These are phyloP conservation scores for Incumbomyces delicatus DNA, from an alignment of 2,329 filamentous ascomycete species.

Conservation along the genomic window DNA sequence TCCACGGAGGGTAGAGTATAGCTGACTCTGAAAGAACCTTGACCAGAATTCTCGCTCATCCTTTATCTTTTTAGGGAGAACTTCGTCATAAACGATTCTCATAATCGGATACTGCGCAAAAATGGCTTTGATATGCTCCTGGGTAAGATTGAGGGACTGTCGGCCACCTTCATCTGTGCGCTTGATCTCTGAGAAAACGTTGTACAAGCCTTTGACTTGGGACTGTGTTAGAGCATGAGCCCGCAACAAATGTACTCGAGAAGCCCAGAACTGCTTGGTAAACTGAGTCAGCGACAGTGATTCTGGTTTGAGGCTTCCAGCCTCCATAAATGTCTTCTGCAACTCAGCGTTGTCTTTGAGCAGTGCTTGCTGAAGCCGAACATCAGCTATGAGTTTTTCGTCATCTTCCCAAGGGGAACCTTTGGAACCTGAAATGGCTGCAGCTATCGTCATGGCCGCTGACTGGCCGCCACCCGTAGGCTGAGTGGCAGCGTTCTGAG, in stretches of 20 bases:
- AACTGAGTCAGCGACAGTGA: constrained; percentile 72
- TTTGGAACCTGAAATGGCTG: constrained; percentile 47
- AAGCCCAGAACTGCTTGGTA: constrained; percentile 89
- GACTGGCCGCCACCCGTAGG: constrained; percentile 38
- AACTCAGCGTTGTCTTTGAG: constrained; percentile 69
- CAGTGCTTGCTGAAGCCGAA: constrained; percentile 76
- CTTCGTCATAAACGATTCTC: constrained; percentile 83
- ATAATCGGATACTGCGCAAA: constrained; percentile 89
- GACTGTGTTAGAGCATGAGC: constrained; percentile 81
- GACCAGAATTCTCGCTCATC: constrained; percentile 81
- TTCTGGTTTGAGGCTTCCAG: constrained; percentile 71
- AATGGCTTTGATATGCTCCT: constrained; percentile 87
- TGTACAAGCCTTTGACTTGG: constrained; percentile 83
- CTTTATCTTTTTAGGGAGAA: constrained; percentile 60
- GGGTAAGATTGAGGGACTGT: constrained; percentile 71
- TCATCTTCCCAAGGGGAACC: constrained; percentile 70
- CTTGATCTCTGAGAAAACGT: constrained; percentile 84
- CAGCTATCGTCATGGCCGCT: constrained; percentile 68
- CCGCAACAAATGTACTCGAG: constrained; percentile 72
- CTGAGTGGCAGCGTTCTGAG: constrained; percentile 46
- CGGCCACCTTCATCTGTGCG: constrained; percentile 65
- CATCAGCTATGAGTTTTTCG: constrained; percentile 63
- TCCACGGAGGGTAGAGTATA: constrained; percentile 85
- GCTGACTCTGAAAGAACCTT: constrained; percentile 79
- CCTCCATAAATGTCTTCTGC: constrained; percentile 78